Conservation (phyloP, 306 rosid species). For the Carpinus fangiana region DNA sequence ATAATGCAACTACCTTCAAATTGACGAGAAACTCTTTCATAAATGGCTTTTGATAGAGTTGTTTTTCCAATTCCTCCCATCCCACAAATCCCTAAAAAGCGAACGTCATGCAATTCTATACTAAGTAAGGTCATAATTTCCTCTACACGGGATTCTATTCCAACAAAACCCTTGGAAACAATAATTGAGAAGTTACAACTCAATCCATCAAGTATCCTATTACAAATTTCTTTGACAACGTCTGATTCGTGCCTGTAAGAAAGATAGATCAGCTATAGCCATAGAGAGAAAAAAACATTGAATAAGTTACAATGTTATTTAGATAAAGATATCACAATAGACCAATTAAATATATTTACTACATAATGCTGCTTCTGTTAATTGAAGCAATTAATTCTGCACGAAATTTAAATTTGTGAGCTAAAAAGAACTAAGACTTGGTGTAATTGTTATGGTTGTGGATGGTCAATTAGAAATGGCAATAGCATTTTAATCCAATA, state of each 20-base stretch:
- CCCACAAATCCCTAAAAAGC: constrained; percentile 29
- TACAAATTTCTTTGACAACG: not conserved
- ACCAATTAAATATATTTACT: too few species aligned
- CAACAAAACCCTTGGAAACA: not conserved
- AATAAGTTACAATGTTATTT: too few species aligned
- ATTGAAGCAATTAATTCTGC: too few species aligned
- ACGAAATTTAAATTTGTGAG: too few species aligned
- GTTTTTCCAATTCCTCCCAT: constrained; percentile 22
- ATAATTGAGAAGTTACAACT: not conserved
- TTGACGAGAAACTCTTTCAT: not conserved
- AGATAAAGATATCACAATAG: too few species aligned
- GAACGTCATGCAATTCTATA: not conserved
- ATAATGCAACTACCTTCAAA: constrained; percentile 16
- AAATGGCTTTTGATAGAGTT: constrained; percentile 1
- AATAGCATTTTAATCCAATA: too few species aligned
- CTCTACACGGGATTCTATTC: not conserved
- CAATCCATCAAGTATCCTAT: not conserved
- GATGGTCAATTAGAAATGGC: too few species aligned
- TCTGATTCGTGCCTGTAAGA: not conserved
- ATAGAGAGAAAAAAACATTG: too few species aligned
- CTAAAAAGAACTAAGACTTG: too few species aligned
- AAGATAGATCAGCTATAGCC: too few species aligned
- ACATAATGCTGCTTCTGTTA: too few species aligned
- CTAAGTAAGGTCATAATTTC: not conserved
- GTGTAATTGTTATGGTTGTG: too few species aligned